These are phyloP conservation scores for Wickerhamomyces canadensis DNA, from an alignment of 805 yeast species.

Conservation along the genomic window DNA sequence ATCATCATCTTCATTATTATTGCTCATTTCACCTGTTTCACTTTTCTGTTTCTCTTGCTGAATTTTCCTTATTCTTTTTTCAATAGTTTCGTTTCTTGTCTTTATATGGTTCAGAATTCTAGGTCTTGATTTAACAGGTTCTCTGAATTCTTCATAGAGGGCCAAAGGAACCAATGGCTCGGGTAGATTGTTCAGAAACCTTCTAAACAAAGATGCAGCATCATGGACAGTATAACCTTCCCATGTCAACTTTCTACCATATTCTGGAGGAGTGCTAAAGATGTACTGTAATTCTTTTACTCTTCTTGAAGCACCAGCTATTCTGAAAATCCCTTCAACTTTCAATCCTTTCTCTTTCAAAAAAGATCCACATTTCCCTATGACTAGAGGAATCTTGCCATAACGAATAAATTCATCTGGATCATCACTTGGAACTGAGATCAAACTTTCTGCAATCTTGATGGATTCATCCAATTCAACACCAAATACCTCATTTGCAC, in stretches of 20 bases:
- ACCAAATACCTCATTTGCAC: conserved; percentile 62
- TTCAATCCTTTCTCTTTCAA: conserved; percentile 72
- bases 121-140: conserved; percentile 61
- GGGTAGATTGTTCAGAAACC: conserved; percentile 81
- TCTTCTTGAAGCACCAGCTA: conserved; percentile 87
- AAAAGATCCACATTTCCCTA: conserved; percentile 92
- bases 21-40: conserved; percentile 3
- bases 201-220: conserved; percentile 84
- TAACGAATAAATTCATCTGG: conserved; percentile 64
- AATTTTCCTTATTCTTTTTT: conserved; percentile 30
- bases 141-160: conserved; percentile 71
- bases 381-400: conserved; percentile 87
- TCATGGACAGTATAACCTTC: conserved; percentile 94
- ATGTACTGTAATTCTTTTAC: conserved; percentile 78
- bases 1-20: conserved; percentile 12
- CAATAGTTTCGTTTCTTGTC: conserved; percentile 42
- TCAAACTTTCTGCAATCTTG: conserved; percentile 69
- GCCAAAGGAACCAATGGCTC: conserved; percentile 86
- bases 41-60: conserved; percentile 14
- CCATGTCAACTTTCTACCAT: conserved; percentile 83
- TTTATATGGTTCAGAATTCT: conserved; percentile 62
- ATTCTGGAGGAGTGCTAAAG: conserved; percentile 84
- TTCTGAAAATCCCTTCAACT: conserved; percentile 88
- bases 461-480: conserved; percentile 69
- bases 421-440: conserved; percentile 54